Evolutionary conservation across 2,329 filamentous ascomycete genomes (phyloP).

Genomic region (Neonectria hederae): DNA sequence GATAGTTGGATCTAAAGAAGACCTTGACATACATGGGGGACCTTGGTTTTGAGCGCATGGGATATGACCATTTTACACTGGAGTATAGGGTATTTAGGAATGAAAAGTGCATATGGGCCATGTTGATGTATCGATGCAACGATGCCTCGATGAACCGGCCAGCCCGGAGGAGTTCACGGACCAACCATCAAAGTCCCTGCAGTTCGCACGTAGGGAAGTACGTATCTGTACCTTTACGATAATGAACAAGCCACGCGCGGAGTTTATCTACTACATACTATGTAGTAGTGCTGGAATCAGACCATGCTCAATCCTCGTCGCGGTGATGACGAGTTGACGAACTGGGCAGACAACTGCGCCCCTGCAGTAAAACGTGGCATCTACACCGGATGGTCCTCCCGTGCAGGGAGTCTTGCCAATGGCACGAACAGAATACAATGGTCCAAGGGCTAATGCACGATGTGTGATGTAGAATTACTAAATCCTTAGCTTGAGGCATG

Average conservation of each 20-base stretch:
- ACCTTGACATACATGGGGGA: constrained; percentile 30
- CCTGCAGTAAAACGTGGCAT: constrained; percentile 30
- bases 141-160: constrained; percentile 28
- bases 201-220: not conserved
- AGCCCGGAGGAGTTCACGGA: constrained; percentile 29
- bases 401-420: constrained; percentile 17
- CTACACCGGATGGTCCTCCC: constrained; percentile 19
- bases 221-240: constrained; percentile 26
- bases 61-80: constrained; percentile 11
- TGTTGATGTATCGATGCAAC: constrained; percentile 20
- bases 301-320: constrained; percentile 25
- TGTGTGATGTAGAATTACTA: not conserved
- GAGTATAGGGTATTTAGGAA: constrained; percentile 17
- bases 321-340: constrained; percentile 28
- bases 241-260: constrained; percentile 34
- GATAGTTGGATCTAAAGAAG: constrained; percentile 20
- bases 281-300: constrained; percentile 33
- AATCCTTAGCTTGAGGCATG: not conserved
- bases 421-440: not conserved
- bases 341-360: constrained; percentile 21
- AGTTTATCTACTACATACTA: no score
- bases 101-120: constrained; percentile 9
- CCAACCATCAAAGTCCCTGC: constrained; percentile 26
- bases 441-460: not conserved
- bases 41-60: constrained; percentile 25